Evolutionary conservation across 768 basidiomycete genomes (phyloP).

Genomic region (Lactarius tabidus): DNA sequence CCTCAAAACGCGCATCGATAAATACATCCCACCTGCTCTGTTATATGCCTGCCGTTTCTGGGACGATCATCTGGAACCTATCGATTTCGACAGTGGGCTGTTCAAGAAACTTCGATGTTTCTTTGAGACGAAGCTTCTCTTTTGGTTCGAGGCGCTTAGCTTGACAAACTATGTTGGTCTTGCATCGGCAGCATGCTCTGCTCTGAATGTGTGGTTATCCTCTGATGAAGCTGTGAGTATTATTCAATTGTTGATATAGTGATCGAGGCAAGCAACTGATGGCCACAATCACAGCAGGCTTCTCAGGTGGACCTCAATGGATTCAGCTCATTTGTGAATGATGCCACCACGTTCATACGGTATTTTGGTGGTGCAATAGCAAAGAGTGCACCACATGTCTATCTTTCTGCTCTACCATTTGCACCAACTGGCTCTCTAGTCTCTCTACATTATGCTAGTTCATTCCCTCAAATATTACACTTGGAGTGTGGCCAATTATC

Average conservation of each 20-base stretch:
- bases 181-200: neutral
- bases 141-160: neutral
- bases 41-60: neutral
- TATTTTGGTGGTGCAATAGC: neutral
- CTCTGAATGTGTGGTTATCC: neutral
- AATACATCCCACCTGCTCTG: neutral
- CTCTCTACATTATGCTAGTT: neutral
- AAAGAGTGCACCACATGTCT: neutral
- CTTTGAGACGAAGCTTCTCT: neutral
- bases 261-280: neutral
- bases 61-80: neutral
- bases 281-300: neutral
- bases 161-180: neutral
- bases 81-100: neutral
- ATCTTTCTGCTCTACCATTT: slow-evolving; percentile 1
- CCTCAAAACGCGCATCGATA: neutral
- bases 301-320: neutral
- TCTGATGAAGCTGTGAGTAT: neutral
- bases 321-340: neutral
- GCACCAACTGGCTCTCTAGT: neutral
- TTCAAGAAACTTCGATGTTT: neutral
- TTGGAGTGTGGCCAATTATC: neutral
- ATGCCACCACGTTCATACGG: neutral
- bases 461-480: neutral
- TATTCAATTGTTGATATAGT: neutral